Conservation (phyloP, 129 eudicot species). For the Apium graveolens region DNA sequence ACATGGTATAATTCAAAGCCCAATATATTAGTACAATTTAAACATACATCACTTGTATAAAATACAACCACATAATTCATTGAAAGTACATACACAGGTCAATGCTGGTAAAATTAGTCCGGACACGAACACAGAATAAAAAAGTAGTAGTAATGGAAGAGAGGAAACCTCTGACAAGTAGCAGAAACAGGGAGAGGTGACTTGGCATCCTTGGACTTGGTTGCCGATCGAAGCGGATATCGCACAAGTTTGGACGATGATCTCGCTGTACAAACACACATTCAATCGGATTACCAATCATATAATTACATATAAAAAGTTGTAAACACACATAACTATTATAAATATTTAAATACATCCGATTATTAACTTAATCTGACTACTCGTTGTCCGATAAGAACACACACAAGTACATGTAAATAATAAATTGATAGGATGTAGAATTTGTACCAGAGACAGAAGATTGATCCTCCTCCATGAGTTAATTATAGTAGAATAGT, state of each 20-base stretch:
- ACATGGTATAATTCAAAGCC: too few species aligned
- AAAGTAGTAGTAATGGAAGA: not conserved
- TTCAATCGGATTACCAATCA: not conserved
- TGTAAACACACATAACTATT: not conserved
- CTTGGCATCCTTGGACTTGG: conserved; percentile 52
- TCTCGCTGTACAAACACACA: conserved; percentile 25
- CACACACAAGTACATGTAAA: not conserved
- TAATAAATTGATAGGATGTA: too few species aligned
- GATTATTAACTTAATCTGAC: too few species aligned
- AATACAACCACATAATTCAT: too few species aligned
- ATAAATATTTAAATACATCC: too few species aligned
- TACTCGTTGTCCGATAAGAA: too few species aligned
- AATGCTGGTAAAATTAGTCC: too few species aligned
- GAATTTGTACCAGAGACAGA: conserved; percentile 19
- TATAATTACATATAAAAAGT: not conserved
- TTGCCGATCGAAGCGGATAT: conserved; percentile 77
- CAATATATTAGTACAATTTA: too few species aligned
- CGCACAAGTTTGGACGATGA: conserved; percentile 48
- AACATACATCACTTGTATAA: too few species aligned
- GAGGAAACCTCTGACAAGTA: conserved; percentile 38
- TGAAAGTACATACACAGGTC: too few species aligned
- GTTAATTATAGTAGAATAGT: not conserved
- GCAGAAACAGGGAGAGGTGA: conserved; percentile 25
- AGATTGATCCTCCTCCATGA: conserved; percentile 15
- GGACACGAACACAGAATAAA: not conserved